Conservation (phyloP, 148 eudicot genomes). For the Heliamphora exappendiculata region DNA sequence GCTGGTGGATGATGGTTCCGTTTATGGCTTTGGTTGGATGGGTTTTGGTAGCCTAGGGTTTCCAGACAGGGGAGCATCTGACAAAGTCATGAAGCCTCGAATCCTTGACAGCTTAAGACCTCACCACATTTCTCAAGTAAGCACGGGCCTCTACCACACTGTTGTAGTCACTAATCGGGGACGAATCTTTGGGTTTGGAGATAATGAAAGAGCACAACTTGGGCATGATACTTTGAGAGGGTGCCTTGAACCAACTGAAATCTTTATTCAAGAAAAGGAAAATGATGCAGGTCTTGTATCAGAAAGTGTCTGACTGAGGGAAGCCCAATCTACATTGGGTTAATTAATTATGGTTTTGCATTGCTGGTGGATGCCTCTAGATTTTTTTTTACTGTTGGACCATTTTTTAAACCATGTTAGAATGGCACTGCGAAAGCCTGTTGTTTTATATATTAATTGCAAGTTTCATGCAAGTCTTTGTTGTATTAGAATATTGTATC, state of each 20-base stretch:
- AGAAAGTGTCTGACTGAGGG: slow-evolving; percentile 10
- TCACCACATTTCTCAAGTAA: slow-evolving; percentile 73
- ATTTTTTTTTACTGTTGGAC: neutral
- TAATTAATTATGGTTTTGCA: neutral
- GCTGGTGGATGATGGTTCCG: slow-evolving; percentile 59
- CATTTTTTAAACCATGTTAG: neutral
- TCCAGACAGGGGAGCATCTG: slow-evolving; percentile 64
- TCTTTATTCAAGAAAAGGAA: slow-evolving; percentile 33
- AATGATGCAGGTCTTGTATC: slow-evolving; percentile 11
- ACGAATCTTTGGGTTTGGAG: slow-evolving; percentile 86
- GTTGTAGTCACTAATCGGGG: slow-evolving; percentile 68
- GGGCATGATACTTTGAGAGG: slow-evolving; percentile 68
- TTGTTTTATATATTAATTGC: neutral
- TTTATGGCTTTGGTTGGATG: slow-evolving; percentile 93
- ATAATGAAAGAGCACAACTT: slow-evolving; percentile 89
- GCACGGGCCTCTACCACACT: slow-evolving; percentile 90
- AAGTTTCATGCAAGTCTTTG: neutral
- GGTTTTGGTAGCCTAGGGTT: slow-evolving; percentile 93
- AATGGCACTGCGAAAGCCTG: neutral
- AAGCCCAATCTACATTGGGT: neutral
- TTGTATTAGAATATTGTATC: neutral
- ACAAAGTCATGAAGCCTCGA: slow-evolving; percentile 58
- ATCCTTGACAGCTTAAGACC: slow-evolving; percentile 54
- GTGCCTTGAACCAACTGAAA: slow-evolving; percentile 75
- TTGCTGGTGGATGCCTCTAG: neutral